Evolutionary conservation across 2,329 filamentous ascomycete species (phyloP).

Genomic region (Xenoacremonium recifei): DNA sequence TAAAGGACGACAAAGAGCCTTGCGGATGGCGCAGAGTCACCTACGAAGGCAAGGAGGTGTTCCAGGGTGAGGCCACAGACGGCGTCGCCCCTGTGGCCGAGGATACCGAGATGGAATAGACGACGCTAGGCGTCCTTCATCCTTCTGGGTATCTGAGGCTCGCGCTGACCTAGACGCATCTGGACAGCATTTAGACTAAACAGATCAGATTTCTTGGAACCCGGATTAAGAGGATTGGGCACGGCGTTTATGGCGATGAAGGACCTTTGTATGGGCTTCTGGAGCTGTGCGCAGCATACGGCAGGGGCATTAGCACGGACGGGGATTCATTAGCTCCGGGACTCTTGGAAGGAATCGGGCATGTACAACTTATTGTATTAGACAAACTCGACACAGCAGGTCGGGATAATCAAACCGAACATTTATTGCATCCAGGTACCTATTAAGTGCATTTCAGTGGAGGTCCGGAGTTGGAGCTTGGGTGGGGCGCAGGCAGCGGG

Average conservation of each 20-base stretch:
- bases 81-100: constrained; percentile 43
- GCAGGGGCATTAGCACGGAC: background rate
- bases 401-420: too few species aligned
- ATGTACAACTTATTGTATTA: too few species aligned
- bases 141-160: background rate
- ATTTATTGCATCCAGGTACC: too few species aligned
- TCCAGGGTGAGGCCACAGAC: constrained; percentile 54
- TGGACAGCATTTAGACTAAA: background rate
- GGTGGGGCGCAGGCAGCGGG: constrained; percentile 15
- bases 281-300: constrained; percentile 26
- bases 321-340: too few species aligned
- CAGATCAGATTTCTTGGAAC: background rate
- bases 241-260: constrained; percentile 37
- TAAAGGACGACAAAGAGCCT: constrained; percentile 58
- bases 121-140: background rate
- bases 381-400: too few species aligned
- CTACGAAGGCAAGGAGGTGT: constrained; percentile 54
- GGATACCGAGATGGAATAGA: constrained; percentile 43
- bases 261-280: constrained; percentile 31
- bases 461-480: constrained; percentile 16
- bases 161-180: too few species aligned
- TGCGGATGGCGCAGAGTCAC: constrained; percentile 64
- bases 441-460: background rate
- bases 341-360: too few species aligned
- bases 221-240: constrained; percentile 15